phyloP scores from a whole-genome alignment of 176 grass and related monocot species.

The Carex myosuroides region DNA sequence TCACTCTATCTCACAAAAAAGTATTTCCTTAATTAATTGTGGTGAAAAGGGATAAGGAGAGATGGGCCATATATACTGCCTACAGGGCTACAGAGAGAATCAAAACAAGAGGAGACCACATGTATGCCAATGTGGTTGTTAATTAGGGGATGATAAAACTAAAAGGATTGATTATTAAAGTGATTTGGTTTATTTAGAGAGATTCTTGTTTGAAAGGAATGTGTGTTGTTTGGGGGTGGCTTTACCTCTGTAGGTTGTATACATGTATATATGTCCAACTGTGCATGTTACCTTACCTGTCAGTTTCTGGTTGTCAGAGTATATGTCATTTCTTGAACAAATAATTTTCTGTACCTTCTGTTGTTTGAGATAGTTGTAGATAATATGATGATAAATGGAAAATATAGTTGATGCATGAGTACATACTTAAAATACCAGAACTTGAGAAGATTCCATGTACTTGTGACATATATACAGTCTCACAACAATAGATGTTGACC shows the following conservation, averaged over 20 bases:
- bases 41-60: slow-evolving; percentile 8
- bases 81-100: not conserved
- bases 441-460: not conserved
- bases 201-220: slow-evolving; percentile 21
- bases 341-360: slow-evolving; percentile 6
- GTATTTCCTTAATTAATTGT: not conserved
- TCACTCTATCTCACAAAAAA: not conserved
- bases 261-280: not conserved
- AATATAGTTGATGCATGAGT: not conserved
- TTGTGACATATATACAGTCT: not conserved
- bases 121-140: slow-evolving; percentile 25
- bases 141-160: not conserved
- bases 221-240: not conserved
- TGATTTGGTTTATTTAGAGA: slow-evolving; percentile 4
- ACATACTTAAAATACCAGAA: not conserved
- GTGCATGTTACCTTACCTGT: slow-evolving; percentile 21
- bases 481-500: not conserved
- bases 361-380: not conserved
- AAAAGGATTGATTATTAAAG: not conserved
- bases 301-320: slow-evolving; percentile 17
- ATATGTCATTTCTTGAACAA: slow-evolving; percentile 9
- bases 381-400: not conserved
- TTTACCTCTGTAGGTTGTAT: slow-evolving; percentile 2
- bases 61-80: slow-evolving; percentile 14
- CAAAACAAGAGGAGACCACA: slow-evolving; percentile 15